Evolutionary conservation across 2,329 filamentous ascomycete genomes (phyloP), one percentile per base, ranked within the genome.

Genomic region (Alternaria sp.): DNA sequence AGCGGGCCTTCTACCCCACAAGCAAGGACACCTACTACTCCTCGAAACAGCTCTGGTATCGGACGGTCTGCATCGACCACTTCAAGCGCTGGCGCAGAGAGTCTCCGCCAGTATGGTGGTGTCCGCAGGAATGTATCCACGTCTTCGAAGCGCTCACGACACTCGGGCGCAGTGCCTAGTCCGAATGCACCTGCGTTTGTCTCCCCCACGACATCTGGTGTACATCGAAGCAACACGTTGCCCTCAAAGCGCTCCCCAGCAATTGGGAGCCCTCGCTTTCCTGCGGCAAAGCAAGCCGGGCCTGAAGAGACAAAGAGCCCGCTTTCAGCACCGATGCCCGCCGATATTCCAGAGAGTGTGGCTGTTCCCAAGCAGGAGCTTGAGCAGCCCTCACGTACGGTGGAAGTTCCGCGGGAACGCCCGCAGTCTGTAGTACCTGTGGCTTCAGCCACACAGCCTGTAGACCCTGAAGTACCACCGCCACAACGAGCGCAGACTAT

Each of bases 121-220:
- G 81, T 97, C 28, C 86, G 94, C 62, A 86, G 95, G 63, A 97
- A 97, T 72, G 90, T 94, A 50, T 98, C 95, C 3, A 91, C 93
- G 0, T 96, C 93, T 4, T 98, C 95, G n/a, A 88, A 89, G 67
- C 88, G 92, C 66, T 97, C 93, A 5, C 86, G 89, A 58, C 84
- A 88, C 59, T 93, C 93, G 24, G 88, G 86, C 60, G 89, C 86
- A 56, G 84, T 86, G 26, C 87, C 89, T 7, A 92, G 88, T 52
- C 91, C 92, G 4, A 72, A 74, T 1, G 70, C 72, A 24, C 70
- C 75, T 9, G 65, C 69, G 0, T 78, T 76, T 50, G 63, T 56
- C 7, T 67, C 74, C 13, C 64, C 73, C 3, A 63, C 87, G 44
- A 78, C 78, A 31, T 80, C 81, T 40, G 85, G 87, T 42, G 82